Evolutionary conservation across 768 basidiomycete genomes (phyloP), one percentile per base, ranked within the genome.

Genomic region (Amanita phalloides): DNA sequence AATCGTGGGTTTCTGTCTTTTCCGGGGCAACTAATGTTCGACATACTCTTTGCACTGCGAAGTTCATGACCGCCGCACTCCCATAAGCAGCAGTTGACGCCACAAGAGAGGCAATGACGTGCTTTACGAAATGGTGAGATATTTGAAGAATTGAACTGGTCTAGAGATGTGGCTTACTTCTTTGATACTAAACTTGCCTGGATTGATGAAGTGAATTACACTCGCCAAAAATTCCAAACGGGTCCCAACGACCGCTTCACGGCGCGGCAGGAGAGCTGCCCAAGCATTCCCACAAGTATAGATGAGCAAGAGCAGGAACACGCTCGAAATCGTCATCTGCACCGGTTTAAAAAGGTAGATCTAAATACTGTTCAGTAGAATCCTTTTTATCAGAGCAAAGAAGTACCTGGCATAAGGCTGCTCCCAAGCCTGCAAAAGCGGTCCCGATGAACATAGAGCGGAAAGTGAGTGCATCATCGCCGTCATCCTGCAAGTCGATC

Each of bases 341-440:
- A 79, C 62, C 0, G 82, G 82, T 59, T 84, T 82, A 64, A 80
- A 81, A 4, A 71, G 48, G 58, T 80, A 81, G 32, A 82, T 78
- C 79, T 81, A 43, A 4, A 32, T 14, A 10, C 3, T 17, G 13
- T 20, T 1, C 2, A 35, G 51, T n/a, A 6, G 9, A 25, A 17
- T 30, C 37, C 37, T 4, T 33, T 14, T 50, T n/a, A 3, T 26
- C 21, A 9, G 10, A 26, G 9, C 33, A 17, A 36, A 4, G 14
- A 38, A 28, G 10, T 48, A 56, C 54, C 49, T 58, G 53, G 37
- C 48, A 64, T 30, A 77, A 60, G 2, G 71, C 66, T n/a, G 75
- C 74, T 6, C 70, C 72, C 6, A 76, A 60, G 4, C 68, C 70
- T 1, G 71, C 71, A 43, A 75, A 64, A 1, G 69, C 44, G 0